phyloP scores from a whole-genome alignment of 805 yeast genomes.

The Teunomyces pallodes region DNA sequence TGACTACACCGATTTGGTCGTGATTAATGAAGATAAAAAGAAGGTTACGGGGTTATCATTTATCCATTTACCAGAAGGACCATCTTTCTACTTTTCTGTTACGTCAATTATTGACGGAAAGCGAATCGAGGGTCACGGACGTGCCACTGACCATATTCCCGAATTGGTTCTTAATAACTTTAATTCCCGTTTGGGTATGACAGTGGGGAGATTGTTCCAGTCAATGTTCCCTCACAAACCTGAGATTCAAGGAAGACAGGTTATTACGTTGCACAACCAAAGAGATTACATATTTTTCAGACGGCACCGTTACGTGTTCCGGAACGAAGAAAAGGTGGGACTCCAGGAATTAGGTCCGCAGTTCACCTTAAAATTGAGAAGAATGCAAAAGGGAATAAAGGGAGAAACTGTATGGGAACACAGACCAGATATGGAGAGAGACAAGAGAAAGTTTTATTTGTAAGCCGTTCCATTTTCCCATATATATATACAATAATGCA shows the following conservation, averaged over 20 bases:
- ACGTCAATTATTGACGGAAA: conserved; percentile 74
- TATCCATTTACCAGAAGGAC: conserved; percentile 92
- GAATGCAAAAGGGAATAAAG: conserved; percentile 87
- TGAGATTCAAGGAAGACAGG: conserved; percentile 93
- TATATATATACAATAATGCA: background rate
- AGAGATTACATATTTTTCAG: conserved; percentile 94
- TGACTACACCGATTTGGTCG: conserved; percentile 82
- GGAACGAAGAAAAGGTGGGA: conserved; percentile 89
- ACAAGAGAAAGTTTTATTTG: conserved; percentile 86
- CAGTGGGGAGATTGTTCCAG: conserved; percentile 90
- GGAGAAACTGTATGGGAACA: conserved; percentile 97
- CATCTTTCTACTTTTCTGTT: conserved; percentile 87
- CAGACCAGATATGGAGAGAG: conserved; percentile 93
- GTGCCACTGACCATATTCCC: conserved; percentile 86
- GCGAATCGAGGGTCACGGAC: conserved; percentile 82
- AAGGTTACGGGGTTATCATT: conserved; percentile 88
- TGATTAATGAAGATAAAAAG: conserved; percentile 92
- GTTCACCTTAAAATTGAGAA: conserved; percentile 82
- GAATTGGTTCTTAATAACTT: conserved; percentile 91
- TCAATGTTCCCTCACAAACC: conserved; percentile 90
- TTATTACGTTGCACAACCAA: conserved; percentile 92
- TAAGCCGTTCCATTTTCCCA: conserved; percentile 27
- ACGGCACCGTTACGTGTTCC: conserved; percentile 88
- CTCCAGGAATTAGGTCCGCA: conserved; percentile 96
- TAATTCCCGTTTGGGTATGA: conserved; percentile 86